phyloP scores from a whole-genome alignment of 345 rosid genomes.

The Salix udensis region DNA sequence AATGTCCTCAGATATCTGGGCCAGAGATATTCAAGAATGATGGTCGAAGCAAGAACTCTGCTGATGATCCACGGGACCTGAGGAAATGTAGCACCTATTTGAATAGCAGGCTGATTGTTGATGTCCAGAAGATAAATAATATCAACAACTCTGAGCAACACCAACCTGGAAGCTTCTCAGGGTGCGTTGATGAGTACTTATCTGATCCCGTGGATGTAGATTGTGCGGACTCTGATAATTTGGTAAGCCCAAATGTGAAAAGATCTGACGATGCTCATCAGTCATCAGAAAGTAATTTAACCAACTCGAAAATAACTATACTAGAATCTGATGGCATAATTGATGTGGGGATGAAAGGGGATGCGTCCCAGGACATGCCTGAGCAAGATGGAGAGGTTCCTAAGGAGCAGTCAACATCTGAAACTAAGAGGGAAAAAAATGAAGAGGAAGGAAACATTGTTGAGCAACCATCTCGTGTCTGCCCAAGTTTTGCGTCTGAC shows the following conservation, averaged over 20 bases:
- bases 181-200: slow-evolving; percentile 38
- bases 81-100: slow-evolving; percentile 15
- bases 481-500: slow-evolving; percentile 19
- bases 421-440: neutral
- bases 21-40: slow-evolving; percentile 13
- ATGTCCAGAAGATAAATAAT: slow-evolving; percentile 18
- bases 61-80: slow-evolving; percentile 4
- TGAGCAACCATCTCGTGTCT: slow-evolving; percentile 16
- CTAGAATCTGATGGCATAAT: slow-evolving; percentile 11
- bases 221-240: slow-evolving; percentile 28
- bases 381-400: slow-evolving; percentile 14
- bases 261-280: slow-evolving; percentile 17
- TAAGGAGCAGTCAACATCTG: slow-evolving; percentile 18
- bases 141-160: slow-evolving; percentile 11
- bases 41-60: slow-evolving; percentile 11
- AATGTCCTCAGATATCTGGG: slow-evolving; percentile 13
- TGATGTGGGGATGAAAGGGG: slow-evolving; percentile 6
- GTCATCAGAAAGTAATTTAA: slow-evolving; percentile 15
- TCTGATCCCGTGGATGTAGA: slow-evolving; percentile 37
- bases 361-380: slow-evolving; percentile 3
- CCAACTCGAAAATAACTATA: slow-evolving; percentile 2
- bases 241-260: slow-evolving; percentile 7
- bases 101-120: slow-evolving; percentile 4
- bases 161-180: slow-evolving; percentile 34
- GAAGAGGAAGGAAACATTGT: slow-evolving; percentile 15